Conservation (phyloP, 305 asterid genomes). For the Coffea humblotiana region DNA sequence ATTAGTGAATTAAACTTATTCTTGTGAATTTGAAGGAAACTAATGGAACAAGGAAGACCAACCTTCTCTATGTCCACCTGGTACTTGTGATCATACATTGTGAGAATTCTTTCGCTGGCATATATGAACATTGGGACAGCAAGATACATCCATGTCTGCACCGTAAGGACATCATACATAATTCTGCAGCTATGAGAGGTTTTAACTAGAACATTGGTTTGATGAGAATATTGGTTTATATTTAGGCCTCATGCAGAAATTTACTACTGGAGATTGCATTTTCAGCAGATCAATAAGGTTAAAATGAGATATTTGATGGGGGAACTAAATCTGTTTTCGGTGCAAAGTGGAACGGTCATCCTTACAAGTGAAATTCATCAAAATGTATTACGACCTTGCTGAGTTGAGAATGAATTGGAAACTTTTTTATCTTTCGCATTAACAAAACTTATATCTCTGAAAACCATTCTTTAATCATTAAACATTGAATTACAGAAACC, state of each 20-base stretch:
- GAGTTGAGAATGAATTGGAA: background rate
- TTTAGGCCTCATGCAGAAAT: background rate
- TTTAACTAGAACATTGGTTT: background rate
- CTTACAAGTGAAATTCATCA: background rate
- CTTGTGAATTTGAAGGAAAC: background rate
- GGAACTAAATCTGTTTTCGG: background rate
- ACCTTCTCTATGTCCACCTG: constrained; percentile 69
- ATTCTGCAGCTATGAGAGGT: background rate
- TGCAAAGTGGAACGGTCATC: background rate
- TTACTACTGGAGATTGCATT: background rate
- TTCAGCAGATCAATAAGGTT: background rate
- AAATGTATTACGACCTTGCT: background rate
- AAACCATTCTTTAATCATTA: no score
- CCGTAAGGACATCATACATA: background rate
- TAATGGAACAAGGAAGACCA: background rate
- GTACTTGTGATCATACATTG: constrained; percentile 53
- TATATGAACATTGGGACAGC: constrained; percentile 59
- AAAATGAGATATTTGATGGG: background rate
- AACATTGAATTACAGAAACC: background rate
- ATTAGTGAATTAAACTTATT: background rate
- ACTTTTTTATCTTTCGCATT: background rate
- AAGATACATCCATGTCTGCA: constrained; percentile 93
- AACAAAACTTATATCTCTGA: background rate
- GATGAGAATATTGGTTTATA: background rate
- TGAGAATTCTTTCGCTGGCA: constrained; percentile 59